Conservation (phyloP, 768 basidiomycete species). For the Lactarius evosmus region DNA sequence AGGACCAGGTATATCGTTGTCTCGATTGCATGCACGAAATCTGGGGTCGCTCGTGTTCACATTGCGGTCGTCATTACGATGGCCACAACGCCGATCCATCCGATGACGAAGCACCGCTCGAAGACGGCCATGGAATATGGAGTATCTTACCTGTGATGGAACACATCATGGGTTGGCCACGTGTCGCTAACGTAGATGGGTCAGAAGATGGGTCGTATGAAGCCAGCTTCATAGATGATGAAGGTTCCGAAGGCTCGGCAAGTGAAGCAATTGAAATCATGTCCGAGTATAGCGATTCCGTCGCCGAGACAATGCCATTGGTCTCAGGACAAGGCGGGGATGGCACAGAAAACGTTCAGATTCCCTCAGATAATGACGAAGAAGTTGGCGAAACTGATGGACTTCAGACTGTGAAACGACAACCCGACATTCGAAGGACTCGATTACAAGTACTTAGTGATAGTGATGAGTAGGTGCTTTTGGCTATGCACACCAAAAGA, state of each 20-base stretch:
- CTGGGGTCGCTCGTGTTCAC: slow-evolving; percentile 60
- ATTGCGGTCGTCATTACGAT: slow-evolving; percentile 57
- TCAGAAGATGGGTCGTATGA: slow-evolving; percentile 38
- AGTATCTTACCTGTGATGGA: slow-evolving; percentile 21
- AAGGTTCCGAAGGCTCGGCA: slow-evolving; percentile 24
- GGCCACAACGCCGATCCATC: slow-evolving; percentile 42
- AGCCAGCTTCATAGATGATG: slow-evolving; percentile 58
- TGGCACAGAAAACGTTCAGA: background rate
- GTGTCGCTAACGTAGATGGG: slow-evolving; percentile 16
- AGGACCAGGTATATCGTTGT: slow-evolving; percentile 80
- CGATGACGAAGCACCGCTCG: slow-evolving; percentile 24
- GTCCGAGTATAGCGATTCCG: slow-evolving; percentile 9
- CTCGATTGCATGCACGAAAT: slow-evolving; percentile 77
- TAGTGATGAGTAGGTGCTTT: slow-evolving; percentile 4
- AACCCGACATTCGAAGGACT: background rate
- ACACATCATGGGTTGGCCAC: slow-evolving; percentile 15
- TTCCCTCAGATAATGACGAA: background rate
- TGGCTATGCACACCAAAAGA: background rate
- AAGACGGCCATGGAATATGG: slow-evolving; percentile 34
- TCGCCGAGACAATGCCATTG: background rate
- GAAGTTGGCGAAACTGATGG: background rate
- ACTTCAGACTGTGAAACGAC: background rate
- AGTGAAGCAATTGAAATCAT: slow-evolving; percentile 18
- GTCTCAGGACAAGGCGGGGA: background rate
- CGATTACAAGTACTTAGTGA: slow-evolving; percentile 17